phyloP scores from a whole-genome alignment of 495 filamentous ascomycete genomes.

The Aspergillus nidulans region DNA sequence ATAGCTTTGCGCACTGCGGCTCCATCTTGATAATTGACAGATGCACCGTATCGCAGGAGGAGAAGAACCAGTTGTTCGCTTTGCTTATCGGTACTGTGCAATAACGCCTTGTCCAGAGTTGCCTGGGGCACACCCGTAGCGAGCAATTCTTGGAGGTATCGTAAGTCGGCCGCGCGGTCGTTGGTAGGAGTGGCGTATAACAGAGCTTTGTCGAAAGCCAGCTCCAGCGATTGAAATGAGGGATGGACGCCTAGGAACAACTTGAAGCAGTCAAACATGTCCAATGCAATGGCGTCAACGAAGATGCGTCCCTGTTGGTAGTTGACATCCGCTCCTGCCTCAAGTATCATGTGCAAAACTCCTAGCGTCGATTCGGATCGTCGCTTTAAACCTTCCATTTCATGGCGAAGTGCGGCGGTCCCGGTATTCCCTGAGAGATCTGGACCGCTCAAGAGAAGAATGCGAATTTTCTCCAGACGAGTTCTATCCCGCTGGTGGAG shows the following conservation, averaged over 20 bases:
- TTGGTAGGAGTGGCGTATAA: neutral
- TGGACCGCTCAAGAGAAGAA: neutral
- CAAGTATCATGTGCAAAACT: slow-evolving; percentile 3
- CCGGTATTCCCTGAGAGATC: slow-evolving; percentile 5
- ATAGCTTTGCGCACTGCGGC: slow-evolving; percentile 4
- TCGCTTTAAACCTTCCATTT: slow-evolving; percentile 9
- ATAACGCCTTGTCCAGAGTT: slow-evolving; percentile 2
- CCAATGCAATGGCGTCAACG: slow-evolving; percentile 6
- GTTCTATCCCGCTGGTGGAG: neutral
- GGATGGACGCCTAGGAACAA: neutral
- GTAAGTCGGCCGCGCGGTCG: neutral
- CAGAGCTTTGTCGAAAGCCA: slow-evolving; percentile 8
- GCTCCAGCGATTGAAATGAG: slow-evolving; percentile 1
- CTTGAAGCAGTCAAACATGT: slow-evolving; percentile 8
- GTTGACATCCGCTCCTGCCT: slow-evolving; percentile 7
- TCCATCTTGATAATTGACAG: slow-evolving; percentile 10
- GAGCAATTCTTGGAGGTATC: slow-evolving; percentile 4
- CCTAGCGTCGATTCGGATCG: slow-evolving; percentile 5
- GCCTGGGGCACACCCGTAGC: neutral
- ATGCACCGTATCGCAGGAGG: slow-evolving; percentile 1
- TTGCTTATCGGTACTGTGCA: neutral
- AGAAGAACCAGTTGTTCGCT: slow-evolving; percentile 1
- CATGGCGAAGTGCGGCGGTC: slow-evolving; percentile 6
- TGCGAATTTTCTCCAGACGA: slow-evolving; percentile 9
- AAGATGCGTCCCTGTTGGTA: slow-evolving; percentile 3